Evolutionary conservation across 2,329 filamentous ascomycete species (phyloP).

Genomic region (Phaeosphaeriaceae sp.): DNA sequence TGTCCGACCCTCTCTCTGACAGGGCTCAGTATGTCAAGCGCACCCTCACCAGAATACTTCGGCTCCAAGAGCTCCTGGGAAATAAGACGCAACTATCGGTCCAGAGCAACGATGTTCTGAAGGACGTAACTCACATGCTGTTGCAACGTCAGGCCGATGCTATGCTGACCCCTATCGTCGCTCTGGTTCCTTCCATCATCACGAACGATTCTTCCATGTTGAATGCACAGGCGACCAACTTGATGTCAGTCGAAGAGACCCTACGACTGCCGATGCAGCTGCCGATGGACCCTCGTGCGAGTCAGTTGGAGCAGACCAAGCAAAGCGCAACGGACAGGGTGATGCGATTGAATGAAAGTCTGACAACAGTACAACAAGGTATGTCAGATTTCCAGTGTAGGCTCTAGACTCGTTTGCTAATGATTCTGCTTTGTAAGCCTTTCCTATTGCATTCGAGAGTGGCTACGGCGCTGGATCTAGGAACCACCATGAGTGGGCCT

Average conservation of each 20-base stretch:
- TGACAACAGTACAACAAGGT: constrained; percentile 22
- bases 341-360: constrained; percentile 18
- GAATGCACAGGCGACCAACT: not conserved
- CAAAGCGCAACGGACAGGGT: constrained; percentile 8
- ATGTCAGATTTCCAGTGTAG: not conserved
- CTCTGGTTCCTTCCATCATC: not conserved
- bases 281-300: not conserved
- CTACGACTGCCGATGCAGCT: constrained; percentile 19
- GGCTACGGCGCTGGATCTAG: too few species aligned
- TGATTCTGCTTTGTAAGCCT: constrained; percentile 1
- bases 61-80: constrained; percentile 47
- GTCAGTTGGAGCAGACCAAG: not conserved
- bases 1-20: constrained; percentile 54
- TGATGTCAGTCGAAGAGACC: constrained; percentile 21
- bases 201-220: too few species aligned
- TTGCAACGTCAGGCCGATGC: constrained; percentile 21
- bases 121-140: constrained; percentile 22
- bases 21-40: constrained; percentile 54
- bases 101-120: constrained; percentile 22
- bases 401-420: not conserved
- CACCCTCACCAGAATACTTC: constrained; percentile 53
- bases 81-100: constrained; percentile 19
- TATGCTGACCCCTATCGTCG: constrained; percentile 12
- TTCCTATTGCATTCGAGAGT: not conserved
- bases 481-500: too few species aligned